Base-by-base conservation (phyloP, 441 rosid genomes). In the Kokia cookei region DNA sequence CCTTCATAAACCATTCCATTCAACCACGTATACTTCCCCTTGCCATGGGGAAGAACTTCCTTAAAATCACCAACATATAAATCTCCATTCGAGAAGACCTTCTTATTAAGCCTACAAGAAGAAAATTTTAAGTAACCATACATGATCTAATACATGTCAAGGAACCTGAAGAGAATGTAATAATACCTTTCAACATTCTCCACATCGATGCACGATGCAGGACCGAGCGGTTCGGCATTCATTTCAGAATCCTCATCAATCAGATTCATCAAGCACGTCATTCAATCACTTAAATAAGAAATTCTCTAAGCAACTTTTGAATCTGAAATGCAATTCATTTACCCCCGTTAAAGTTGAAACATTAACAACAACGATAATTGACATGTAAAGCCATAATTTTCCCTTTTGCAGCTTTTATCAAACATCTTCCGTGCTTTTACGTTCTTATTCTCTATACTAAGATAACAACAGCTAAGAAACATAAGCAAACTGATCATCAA, bases 1-100 rank as follows among this genome's bases (percentile, higher is more conserved):
- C 99, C 99, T 24, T 93, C 92, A 35, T 91, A 96, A 22, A 85
- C 71, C 4, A 90, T 87, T 77, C 90, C 90, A 80, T 90, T 90
- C 0, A 53, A 75, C 98, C 99, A 96, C 10, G 62, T 79, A 72
- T 96, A 96, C 81, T 82, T 88, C 35, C 99, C 99, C 72, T 84
- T 91, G 17, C 96, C 97, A 53, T 86, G 84, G 79, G 97, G 97
- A 77, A 93, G 79, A 5, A 65, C 69, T 76, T 92, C 94, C 76
- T 76, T 82, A 42, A 88, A 82, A 68, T 79, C 77, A 79, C 98
- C 99, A 73, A 47, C 50, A 84, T 88, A 96, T 10, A 79, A 70
- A 80, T 96, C 98, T 72, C 98, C 97, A 64, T 86, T 89, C 40
- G 87, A 77, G 74, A 96, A 87, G 54, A 71, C 76, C 83, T 75